A percentile compares a stretch with the other conserved stretches of the same genome.
Evolutionary conservation across 768 basidiomycete species (phyloP).

Genomic region (Phylloporus sp.): DNA sequence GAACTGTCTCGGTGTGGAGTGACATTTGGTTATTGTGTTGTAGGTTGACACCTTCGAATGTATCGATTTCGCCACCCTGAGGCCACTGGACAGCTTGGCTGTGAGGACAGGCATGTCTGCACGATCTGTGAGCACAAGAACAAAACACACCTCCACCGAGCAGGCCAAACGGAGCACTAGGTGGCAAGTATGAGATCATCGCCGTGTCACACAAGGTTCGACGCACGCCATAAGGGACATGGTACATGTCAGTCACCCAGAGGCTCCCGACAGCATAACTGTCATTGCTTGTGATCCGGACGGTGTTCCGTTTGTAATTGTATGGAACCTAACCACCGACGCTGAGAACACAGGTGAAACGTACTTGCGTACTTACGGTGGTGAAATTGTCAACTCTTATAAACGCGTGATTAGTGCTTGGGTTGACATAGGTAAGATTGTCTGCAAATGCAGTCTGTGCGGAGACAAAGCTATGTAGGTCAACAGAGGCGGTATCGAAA

Average conservation of each 20-base stretch:
- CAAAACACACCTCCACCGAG: constrained; percentile 43
- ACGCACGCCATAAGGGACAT: constrained; percentile 61
- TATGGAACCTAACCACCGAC: constrained; percentile 23
- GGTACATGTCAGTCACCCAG: constrained; percentile 62
- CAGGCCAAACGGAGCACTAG: constrained; percentile 72
- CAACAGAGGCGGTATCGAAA: not conserved
- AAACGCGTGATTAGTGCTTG: constrained; percentile 64
- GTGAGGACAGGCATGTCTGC: not conserved
- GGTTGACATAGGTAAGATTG: constrained; percentile 59
- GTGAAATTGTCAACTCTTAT: constrained; percentile 74
- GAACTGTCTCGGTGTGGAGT: constrained; percentile 59
- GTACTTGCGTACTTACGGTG: constrained; percentile 31
- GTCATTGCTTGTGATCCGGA: constrained; percentile 59
- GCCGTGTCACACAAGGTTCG: not conserved
- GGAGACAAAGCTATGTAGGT: constrained; percentile 44
- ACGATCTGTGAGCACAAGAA: not conserved
- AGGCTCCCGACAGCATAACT: constrained; percentile 55
- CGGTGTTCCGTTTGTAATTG: constrained; percentile 61
- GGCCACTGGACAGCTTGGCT: constrained; percentile 61
- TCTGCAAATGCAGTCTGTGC: constrained; percentile 39
- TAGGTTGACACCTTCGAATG: constrained; percentile 77
- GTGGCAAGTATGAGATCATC: constrained; percentile 1
- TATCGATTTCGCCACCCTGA: constrained; percentile 69
- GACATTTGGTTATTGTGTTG: constrained; percentile 66
- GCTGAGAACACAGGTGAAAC: not conserved